These are phyloP conservation scores for Cucumis melo DNA, from an alignment of 306 rosid genomes.

Conservation along the genomic window DNA sequence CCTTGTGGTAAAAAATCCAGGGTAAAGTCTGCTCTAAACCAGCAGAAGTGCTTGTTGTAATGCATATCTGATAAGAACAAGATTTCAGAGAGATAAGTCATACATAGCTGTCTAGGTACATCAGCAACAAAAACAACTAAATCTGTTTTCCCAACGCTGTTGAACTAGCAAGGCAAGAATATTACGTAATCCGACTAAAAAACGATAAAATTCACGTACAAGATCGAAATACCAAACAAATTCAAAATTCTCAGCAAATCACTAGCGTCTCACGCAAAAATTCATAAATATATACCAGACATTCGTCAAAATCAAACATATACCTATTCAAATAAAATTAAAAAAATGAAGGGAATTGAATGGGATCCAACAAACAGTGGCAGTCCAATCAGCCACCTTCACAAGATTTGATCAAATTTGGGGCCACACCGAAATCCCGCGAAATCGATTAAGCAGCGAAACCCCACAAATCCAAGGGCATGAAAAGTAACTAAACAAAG, in stretches of 20 bases:
- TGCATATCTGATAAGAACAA: slow-evolving; percentile 40
- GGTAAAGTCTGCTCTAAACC: slow-evolving; percentile 85
- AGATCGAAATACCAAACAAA: neutral
- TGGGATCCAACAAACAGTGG: neutral
- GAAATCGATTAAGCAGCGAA: neutral
- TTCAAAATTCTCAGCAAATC: neutral
- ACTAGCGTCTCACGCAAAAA: neutral
- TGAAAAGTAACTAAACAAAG: neutral
- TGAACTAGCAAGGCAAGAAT: neutral
- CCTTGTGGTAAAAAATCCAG: slow-evolving; percentile 91
- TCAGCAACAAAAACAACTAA: neutral
- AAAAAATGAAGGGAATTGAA: neutral
- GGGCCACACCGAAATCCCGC: neutral
- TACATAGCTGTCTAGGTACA: neutral
- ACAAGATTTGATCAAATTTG: neutral
- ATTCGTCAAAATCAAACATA: neutral
- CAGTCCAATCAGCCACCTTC: neutral
- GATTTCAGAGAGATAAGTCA: neutral
- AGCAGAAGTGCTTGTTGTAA: slow-evolving; percentile 75
- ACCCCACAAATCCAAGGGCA: neutral
- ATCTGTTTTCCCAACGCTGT: neutral
- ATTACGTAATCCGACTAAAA: neutral
- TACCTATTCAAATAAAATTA: neutral
- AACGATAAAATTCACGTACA: neutral
- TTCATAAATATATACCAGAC: neutral